phyloP scores from a whole-genome alignment of 2,329 filamentous ascomycete species.

The Fusarium heterosporum region DNA sequence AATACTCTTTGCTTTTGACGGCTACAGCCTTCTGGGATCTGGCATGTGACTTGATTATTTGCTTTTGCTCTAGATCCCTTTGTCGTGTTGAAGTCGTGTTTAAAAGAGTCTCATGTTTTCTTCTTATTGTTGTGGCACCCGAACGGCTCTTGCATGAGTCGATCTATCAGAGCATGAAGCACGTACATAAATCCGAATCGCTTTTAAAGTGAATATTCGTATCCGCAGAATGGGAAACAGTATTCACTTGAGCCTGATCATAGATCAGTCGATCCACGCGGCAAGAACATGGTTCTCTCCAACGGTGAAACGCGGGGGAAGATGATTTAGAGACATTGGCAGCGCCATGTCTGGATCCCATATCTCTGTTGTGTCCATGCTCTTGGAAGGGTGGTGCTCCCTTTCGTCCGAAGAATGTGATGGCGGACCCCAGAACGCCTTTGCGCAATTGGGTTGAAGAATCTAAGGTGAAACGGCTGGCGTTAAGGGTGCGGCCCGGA shows the following conservation, averaged over 20 bases:
- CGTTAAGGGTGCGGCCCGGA: not conserved
- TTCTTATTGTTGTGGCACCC: too few relatives aligned
- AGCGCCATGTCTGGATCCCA: not conserved
- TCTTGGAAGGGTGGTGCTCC: not conserved
- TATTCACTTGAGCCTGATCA: not conserved
- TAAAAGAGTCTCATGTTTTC: not conserved
- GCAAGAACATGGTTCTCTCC: not conserved
- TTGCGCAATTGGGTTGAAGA: not conserved
- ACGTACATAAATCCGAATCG: not conserved
- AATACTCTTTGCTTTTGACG: not conserved
- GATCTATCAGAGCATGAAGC: not conserved
- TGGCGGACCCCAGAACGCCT: not conserved
- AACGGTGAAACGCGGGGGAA: not conserved
- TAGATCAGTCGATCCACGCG: conserved; percentile 1
- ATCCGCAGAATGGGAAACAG: not conserved
- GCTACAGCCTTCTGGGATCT: not conserved
- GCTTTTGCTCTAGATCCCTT: not conserved
- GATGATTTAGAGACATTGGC: not conserved
- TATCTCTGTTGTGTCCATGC: conserved; percentile 1
- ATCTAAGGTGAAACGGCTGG: not conserved
- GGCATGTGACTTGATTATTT: not conserved
- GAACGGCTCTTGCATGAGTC: too few relatives aligned
- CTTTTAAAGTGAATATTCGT: not conserved
- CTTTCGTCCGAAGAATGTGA: conserved; percentile 21
- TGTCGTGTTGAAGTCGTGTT: not conserved